These are phyloP conservation scores for Pseudonitzschia multiseries DNA, from an alignment of 108 stramenopile genomes.

Conservation along the genomic window DNA sequence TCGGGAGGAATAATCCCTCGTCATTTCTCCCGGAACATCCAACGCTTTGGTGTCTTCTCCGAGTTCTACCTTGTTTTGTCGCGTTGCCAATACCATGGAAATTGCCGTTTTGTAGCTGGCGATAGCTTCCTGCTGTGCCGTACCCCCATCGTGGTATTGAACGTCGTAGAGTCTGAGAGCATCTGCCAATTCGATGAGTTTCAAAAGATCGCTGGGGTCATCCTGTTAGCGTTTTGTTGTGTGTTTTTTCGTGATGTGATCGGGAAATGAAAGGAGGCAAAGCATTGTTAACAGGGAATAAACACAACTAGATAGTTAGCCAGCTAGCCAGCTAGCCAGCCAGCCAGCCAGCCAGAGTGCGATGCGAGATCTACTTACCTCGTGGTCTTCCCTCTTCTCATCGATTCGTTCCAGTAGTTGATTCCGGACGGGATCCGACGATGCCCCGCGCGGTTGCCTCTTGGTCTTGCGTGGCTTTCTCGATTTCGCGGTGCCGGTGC, in stretches of 20 bases:
- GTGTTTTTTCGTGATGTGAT: too few relatives aligned
- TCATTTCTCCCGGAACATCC: conserved; percentile 55
- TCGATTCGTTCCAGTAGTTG: conserved; percentile 17
- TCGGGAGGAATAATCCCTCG: conserved; percentile 47
- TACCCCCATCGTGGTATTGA: conserved; percentile 77
- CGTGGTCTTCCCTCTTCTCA: conserved; percentile 13
- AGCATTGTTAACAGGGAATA: not conserved
- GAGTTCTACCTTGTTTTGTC: conserved; percentile 24
- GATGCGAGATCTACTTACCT: conserved; percentile 9
- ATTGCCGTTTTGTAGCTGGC: conserved; percentile 50
- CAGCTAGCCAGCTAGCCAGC: too few relatives aligned
- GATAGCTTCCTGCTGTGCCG: conserved; percentile 65
- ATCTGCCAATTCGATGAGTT: conserved; percentile 50
- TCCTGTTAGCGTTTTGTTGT: too few relatives aligned
- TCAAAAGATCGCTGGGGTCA: conserved; percentile 29
- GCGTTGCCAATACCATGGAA: conserved; percentile 23
- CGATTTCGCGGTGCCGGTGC: not conserved
- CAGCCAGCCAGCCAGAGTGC: too few relatives aligned
- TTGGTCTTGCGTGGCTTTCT: not conserved
- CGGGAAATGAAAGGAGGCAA: not conserved
- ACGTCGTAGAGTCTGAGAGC: conserved; percentile 61
- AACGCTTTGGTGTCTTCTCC: conserved; percentile 23
- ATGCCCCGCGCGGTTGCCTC: conserved; percentile 10
- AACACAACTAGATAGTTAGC: not conserved
- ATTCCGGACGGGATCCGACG: conserved; percentile 22